These are phyloP conservation scores for Cynanchum wilfordii DNA, from an alignment of 257 asterid genomes.

Conservation along the genomic window DNA sequence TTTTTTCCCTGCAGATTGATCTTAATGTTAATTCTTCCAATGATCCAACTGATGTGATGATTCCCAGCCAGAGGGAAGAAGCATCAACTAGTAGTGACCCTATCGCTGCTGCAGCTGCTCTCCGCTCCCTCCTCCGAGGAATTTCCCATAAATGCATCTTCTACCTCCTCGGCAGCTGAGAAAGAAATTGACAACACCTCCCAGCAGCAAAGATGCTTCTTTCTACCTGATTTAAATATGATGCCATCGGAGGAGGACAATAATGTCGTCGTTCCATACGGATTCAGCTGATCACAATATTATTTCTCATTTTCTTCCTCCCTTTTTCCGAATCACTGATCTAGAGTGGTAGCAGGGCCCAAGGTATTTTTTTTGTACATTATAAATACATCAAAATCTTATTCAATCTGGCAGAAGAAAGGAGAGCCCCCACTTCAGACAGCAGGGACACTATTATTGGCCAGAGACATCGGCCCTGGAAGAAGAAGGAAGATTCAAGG, in stretches of 20 bases:
- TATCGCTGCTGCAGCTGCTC: not conserved
- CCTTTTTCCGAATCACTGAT: not conserved
- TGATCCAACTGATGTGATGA: not conserved
- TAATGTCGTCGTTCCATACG: not conserved
- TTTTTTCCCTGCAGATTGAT: conserved; percentile 25
- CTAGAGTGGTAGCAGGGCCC: not conserved
- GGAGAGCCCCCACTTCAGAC: no score
- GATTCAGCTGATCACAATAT: conserved; percentile 10
- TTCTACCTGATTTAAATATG: conserved; percentile 38
- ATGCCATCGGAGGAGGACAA: conserved; percentile 30
- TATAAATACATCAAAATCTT: conserved; percentile 5
- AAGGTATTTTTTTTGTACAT: conserved; percentile 14
- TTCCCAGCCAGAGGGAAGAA: conserved; percentile 13
- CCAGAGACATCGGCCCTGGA: not conserved
- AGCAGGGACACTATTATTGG: no score
- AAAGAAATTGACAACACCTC: not conserved
- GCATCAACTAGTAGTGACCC: conserved; percentile 1
- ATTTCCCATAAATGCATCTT: conserved; percentile 18
- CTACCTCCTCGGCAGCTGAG: conserved; percentile 7
- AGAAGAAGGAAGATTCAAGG: not conserved
- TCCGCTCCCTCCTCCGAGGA: not conserved
- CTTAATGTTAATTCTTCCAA: conserved; percentile 20
- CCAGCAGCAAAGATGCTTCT: conserved; percentile 17
- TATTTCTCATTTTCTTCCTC: no score
- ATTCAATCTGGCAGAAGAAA: not conserved